These are phyloP conservation scores for Puccinia horiana DNA, from an alignment of 1,284 basidiomycete genomes.

Conservation along the genomic window DNA sequence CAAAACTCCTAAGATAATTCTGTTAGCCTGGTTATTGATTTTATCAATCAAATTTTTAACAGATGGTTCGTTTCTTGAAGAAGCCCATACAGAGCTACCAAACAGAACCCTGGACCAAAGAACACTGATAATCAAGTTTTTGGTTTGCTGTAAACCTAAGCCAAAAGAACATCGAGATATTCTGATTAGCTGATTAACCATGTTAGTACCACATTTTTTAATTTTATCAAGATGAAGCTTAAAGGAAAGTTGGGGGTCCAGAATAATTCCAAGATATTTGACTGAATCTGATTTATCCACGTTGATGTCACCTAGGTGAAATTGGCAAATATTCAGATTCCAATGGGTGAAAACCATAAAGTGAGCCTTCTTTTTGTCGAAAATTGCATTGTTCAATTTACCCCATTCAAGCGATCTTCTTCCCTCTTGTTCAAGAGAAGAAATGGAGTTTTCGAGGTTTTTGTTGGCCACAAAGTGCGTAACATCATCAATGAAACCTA, in stretches of 20 bases:
- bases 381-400: neutral
- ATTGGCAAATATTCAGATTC: neutral
- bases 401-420: neutral
- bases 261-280: neutral
- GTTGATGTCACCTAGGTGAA: neutral
- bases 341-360: neutral
- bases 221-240: neutral
- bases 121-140: slow-evolving; percentile 6
- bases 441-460: neutral
- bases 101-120: neutral
- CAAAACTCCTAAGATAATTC: neutral
- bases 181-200: neutral
- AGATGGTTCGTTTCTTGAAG: neutral
- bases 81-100: neutral
- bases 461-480: neutral
- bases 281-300: neutral
- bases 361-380: slow-evolving; percentile 17
- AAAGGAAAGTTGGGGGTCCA: neutral
- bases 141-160: neutral
- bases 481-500: slow-evolving; percentile 26
- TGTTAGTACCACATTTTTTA: neutral
- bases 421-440: neutral
- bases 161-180: neutral
- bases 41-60: neutral
- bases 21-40: neutral